Percentiles rank a stretch among this genome's conserved stretches.
These are phyloP conservation scores for Neurospora tetrasperma DNA, from an alignment of 495 filamentous ascomycete species.

Conservation along the genomic window DNA sequence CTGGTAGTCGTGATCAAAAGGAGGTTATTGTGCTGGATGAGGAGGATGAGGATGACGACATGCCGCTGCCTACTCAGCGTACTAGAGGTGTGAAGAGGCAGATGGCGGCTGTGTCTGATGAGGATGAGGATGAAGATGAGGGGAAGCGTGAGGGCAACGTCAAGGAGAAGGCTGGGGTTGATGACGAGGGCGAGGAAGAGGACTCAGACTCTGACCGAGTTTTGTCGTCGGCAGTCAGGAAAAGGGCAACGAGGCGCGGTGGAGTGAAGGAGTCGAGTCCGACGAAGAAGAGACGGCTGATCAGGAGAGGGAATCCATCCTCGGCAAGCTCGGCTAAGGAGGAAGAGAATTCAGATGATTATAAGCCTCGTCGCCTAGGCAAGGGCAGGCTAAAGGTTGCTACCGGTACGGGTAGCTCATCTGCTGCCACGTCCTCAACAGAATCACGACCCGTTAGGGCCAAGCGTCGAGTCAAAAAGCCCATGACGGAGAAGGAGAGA, in stretches of 20 bases:
- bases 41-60: neutral
- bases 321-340: neutral
- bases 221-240: neutral
- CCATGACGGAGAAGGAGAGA: slow-evolving; percentile 17
- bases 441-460: neutral
- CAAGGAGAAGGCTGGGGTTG: neutral
- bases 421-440: neutral
- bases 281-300: neutral
- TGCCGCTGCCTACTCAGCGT: neutral
- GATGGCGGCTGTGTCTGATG: neutral
- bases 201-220: neutral
- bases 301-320: neutral
- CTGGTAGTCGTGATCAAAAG: neutral
- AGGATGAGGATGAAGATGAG: neutral
- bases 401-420: neutral
- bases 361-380: neutral
- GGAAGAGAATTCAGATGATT: neutral
- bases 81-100: neutral
- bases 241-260: neutral
- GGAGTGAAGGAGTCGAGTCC: neutral
- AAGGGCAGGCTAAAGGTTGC: neutral
- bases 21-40: neutral
- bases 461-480: neutral
- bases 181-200: neutral
- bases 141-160: neutral